phyloP scores from a whole-genome alignment of 257 asterid genomes.

The Catharanthus roseus region DNA sequence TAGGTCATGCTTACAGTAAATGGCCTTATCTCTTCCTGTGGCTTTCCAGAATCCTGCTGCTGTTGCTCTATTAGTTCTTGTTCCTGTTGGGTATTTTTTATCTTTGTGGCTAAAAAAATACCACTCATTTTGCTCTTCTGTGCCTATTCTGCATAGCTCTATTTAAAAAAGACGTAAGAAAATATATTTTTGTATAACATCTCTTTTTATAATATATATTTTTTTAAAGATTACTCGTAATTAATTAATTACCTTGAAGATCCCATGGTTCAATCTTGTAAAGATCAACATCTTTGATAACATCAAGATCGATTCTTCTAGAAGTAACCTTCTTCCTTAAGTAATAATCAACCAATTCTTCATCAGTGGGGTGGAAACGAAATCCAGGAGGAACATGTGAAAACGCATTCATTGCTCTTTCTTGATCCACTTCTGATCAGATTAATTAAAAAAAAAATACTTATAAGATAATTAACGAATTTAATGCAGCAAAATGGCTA shows the following conservation, averaged over 20 bases:
- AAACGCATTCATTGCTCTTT: slow-evolving; percentile 54
- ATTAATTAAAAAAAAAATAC: no score
- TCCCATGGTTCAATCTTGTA: slow-evolving; percentile 97
- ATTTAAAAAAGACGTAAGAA: background rate
- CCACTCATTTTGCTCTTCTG: slow-evolving; percentile 80
- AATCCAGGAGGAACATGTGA: slow-evolving; percentile 93
- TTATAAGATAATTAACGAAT: background rate
- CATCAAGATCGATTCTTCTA: slow-evolving; percentile 64
- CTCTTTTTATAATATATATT: background rate
- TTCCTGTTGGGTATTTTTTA: slow-evolving; percentile 88
- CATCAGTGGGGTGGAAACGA: slow-evolving; percentile 90
- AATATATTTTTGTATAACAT: no score
- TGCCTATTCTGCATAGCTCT: slow-evolving; percentile 89
- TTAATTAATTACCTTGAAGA: slow-evolving; percentile 62
- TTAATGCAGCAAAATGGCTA: background rate
- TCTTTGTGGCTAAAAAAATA: slow-evolving; percentile 95
- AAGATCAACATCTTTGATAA: slow-evolving; percentile 83
- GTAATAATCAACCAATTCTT: slow-evolving; percentile 89
- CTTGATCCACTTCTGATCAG: slow-evolving; percentile 1
- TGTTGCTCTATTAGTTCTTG: slow-evolving; percentile 87
- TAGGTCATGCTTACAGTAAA: slow-evolving; percentile 66
- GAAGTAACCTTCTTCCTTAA: slow-evolving; percentile 64
- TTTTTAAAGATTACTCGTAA: background rate
- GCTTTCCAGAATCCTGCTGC: slow-evolving; percentile 97
- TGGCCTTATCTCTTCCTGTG: slow-evolving; percentile 87